Evolutionary conservation across 2,329 filamentous ascomycete species (phyloP).

Genomic region (Chaetomium sp.): DNA sequence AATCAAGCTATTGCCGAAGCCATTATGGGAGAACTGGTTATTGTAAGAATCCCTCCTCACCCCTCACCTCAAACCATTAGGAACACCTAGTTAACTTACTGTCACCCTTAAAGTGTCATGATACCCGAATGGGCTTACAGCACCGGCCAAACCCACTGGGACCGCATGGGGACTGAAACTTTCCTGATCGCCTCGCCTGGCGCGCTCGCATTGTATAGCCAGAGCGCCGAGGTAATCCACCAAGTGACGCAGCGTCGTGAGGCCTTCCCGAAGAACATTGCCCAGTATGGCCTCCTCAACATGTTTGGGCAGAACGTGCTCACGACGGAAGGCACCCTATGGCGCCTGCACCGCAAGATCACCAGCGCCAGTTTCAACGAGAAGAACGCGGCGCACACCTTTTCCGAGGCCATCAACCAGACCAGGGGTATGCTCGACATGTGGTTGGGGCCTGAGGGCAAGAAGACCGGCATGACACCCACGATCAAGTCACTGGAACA

Average conservation of each 20-base stretch:
- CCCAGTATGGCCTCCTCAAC: slow-evolving; percentile 52
- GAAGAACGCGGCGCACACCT: slow-evolving; percentile 62
- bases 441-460: slow-evolving; percentile 45
- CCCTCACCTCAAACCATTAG: neutral
- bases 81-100: neutral
- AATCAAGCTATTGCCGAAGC: slow-evolving; percentile 47
- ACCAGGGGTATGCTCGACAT: slow-evolving; percentile 53
- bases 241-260: slow-evolving; percentile 62
- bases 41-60: slow-evolving; percentile 39
- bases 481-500: slow-evolving; percentile 52
- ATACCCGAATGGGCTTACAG: slow-evolving; percentile 55
- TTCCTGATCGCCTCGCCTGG: slow-evolving; percentile 59
- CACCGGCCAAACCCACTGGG: slow-evolving; percentile 51
- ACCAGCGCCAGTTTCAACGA: slow-evolving; percentile 70
- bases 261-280: slow-evolving; percentile 63
- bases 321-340: slow-evolving; percentile 60
- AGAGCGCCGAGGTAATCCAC: slow-evolving; percentile 58
- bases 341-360: slow-evolving; percentile 67
- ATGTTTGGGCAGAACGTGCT: slow-evolving; percentile 68
- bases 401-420: slow-evolving; percentile 56
- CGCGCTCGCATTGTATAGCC: slow-evolving; percentile 47
- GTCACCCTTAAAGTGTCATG: slow-evolving; percentile 38
- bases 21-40: slow-evolving; percentile 52
- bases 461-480: slow-evolving; percentile 32
- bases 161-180: slow-evolving; percentile 49